Evolutionary conservation across 495 filamentous ascomycete species (phyloP).

Genomic region (Aspergillus kassunensis): DNA sequence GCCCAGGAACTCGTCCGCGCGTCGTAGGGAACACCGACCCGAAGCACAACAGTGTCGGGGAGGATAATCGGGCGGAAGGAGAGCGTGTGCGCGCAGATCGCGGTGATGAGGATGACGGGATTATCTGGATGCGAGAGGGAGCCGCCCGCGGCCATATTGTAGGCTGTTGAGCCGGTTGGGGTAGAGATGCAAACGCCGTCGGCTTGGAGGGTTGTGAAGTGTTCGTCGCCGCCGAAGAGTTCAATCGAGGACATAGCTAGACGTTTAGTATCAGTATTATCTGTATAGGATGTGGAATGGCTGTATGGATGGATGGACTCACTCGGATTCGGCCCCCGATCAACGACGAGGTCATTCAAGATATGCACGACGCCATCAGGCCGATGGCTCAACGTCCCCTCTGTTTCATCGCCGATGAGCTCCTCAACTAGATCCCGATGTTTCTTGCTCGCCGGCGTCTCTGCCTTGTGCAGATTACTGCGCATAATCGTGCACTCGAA

Average conservation of each 20-base stretch:
- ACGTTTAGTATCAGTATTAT: constrained; percentile 26
- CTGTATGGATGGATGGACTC: no score
- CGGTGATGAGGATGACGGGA: constrained; percentile 90
- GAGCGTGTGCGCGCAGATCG: constrained; percentile 93
- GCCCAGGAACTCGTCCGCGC: constrained; percentile 88
- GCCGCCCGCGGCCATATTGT: constrained; percentile 94
- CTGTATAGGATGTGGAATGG: no score
- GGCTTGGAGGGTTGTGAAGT: constrained; percentile 82
- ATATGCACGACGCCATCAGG: constrained; percentile 83
- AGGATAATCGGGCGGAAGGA: constrained; percentile 95
- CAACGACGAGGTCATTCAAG: constrained; percentile 87
- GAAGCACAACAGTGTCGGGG: constrained; percentile 88
- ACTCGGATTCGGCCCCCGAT: constrained; percentile 88
- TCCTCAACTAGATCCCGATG: constrained; percentile 80
- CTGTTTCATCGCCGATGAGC: constrained; percentile 76
- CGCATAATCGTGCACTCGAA: constrained; percentile 97
- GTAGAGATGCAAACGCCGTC: constrained; percentile 90
- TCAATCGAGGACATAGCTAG: constrained; percentile 81
- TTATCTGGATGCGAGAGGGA: constrained; percentile 96
- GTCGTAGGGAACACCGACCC: constrained; percentile 89
- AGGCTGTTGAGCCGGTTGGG: constrained; percentile 91
- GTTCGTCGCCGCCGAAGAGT: constrained; percentile 92
- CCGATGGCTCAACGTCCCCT: constrained; percentile 73
- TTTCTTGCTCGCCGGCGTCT: constrained; percentile 20
- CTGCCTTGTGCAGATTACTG: constrained; percentile 47